phyloP scores from a whole-genome alignment of 2,329 filamentous ascomycete genomes.

The Ascochyta clinopodiicola region DNA sequence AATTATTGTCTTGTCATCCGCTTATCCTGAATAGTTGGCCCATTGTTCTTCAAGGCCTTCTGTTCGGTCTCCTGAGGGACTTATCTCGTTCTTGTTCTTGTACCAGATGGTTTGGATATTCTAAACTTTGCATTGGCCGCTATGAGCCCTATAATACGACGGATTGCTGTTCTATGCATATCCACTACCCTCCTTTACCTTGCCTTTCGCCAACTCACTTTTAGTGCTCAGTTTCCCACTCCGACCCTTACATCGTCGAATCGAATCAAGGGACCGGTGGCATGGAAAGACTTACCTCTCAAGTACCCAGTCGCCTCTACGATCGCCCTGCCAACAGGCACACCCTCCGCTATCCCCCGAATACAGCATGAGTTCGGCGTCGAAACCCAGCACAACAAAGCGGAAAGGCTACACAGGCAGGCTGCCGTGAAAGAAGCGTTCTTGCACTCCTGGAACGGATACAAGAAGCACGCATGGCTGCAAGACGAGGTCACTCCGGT shows the following conservation, averaged over 20 bases:
- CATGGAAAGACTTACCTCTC: constrained; percentile 43
- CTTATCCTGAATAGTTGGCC: constrained; percentile 4
- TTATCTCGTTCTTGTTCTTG: background rate
- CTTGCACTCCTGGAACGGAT: constrained; percentile 55
- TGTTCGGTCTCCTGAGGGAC: background rate
- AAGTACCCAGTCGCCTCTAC: constrained; percentile 42
- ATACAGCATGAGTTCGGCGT: constrained; percentile 48
- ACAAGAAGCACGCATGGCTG: constrained; percentile 61
- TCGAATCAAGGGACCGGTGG: constrained; percentile 37
- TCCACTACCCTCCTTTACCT: constrained; percentile 36
- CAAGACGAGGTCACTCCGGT: constrained; percentile 61
- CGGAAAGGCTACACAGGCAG: constrained; percentile 40
- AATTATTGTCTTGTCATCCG: constrained; percentile 1
- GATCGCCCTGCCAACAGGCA: constrained; percentile 41
- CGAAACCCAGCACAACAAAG: constrained; percentile 43
- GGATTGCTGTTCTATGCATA: constrained; percentile 37
- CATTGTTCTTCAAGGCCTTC: background rate
- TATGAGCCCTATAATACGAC: constrained; percentile 41
- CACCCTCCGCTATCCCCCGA: constrained; percentile 38
- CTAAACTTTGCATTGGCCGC: constrained; percentile 7
- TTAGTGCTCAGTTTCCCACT: constrained; percentile 24
- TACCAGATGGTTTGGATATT: constrained; percentile 10
- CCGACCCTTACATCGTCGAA: constrained; percentile 34
- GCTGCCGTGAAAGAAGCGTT: constrained; percentile 48
- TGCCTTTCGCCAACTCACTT: constrained; percentile 39